Conservation (phyloP, 306 rosid genomes). For the Lagenaria siceraria region DNA sequence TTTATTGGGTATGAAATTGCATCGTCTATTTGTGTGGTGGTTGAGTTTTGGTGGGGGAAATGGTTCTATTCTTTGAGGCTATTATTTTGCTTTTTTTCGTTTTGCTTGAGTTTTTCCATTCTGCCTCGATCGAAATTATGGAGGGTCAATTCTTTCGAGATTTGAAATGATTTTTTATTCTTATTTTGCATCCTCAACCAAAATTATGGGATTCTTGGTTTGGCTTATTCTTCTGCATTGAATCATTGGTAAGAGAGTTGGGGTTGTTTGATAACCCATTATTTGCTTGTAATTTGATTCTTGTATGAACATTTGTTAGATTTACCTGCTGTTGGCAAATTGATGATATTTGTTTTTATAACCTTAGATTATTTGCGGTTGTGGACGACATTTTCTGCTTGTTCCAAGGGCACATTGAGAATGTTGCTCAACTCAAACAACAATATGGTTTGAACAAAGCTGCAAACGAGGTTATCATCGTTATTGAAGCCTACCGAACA, state of each 20-base stretch:
- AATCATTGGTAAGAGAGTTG: not conserved
- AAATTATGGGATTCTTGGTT: not conserved
- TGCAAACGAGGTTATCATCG: conserved; percentile 69
- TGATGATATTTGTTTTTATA: not conserved
- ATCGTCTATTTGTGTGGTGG: not conserved
- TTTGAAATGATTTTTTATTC: not conserved
- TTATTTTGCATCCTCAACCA: not conserved
- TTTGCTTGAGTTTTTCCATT: not conserved
- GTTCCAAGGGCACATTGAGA: conserved; percentile 88
- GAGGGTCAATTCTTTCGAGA: not conserved
- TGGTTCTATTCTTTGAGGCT: not conserved
- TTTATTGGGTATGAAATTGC: not conserved
- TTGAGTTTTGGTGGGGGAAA: not conserved
- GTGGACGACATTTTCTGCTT: conserved; percentile 98
- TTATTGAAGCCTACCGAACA: conserved; percentile 86
- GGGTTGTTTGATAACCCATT: not conserved
- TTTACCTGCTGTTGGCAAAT: not conserved
- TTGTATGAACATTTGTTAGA: not conserved
- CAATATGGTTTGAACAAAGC: conserved; percentile 92
- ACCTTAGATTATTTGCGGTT: conserved; percentile 71
- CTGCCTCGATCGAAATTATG: not conserved
- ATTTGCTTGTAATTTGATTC: not conserved
- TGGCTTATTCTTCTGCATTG: not conserved
- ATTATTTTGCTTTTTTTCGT: not conserved
- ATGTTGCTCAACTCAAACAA: conserved; percentile 77